These are phyloP conservation scores for Dinochytrium kinnereticum DNA, from an alignment of 371 early-diverging fungal species.

Conservation along the genomic window DNA sequence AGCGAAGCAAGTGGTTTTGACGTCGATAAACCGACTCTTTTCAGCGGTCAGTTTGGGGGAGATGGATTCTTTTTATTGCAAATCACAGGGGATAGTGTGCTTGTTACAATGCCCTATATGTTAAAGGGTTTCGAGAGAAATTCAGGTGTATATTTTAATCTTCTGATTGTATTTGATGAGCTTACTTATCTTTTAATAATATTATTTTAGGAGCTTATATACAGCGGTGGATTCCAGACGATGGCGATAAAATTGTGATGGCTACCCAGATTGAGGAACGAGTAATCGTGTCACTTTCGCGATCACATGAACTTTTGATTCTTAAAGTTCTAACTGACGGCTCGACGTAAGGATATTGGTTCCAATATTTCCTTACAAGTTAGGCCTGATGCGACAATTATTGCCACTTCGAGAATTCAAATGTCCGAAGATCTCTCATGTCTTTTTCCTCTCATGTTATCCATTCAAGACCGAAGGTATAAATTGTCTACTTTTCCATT, in stretches of 20 bases:
- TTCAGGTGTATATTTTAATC: not conserved
- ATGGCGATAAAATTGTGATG: not conserved
- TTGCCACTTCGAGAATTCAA: not conserved
- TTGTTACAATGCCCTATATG: conserved; percentile 13
- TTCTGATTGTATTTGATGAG: too few relatives aligned
- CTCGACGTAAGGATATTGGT: not conserved
- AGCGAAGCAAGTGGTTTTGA: conserved; percentile 22
- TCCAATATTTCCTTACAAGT: not conserved
- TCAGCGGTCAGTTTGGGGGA: not conserved
- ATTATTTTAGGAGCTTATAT: not conserved
- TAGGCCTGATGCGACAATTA: not conserved
- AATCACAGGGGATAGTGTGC: conserved; percentile 21
- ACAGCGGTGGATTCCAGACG: not conserved
- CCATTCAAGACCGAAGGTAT: not conserved
- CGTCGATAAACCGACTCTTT: not conserved
- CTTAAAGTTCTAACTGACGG: not conserved
- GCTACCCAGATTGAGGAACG: not conserved
- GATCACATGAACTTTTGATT: conserved; percentile 1
- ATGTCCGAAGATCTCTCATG: not conserved
- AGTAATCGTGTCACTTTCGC: not conserved
- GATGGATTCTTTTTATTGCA: conserved; percentile 20
- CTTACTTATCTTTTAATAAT: too few relatives aligned
- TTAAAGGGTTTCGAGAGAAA: not conserved
- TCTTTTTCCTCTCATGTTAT: not conserved
- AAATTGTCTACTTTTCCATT: too few relatives aligned